Evolutionary conservation across 176 grass and related monocot species (phyloP).

Genomic region (Carex scoparia): DNA sequence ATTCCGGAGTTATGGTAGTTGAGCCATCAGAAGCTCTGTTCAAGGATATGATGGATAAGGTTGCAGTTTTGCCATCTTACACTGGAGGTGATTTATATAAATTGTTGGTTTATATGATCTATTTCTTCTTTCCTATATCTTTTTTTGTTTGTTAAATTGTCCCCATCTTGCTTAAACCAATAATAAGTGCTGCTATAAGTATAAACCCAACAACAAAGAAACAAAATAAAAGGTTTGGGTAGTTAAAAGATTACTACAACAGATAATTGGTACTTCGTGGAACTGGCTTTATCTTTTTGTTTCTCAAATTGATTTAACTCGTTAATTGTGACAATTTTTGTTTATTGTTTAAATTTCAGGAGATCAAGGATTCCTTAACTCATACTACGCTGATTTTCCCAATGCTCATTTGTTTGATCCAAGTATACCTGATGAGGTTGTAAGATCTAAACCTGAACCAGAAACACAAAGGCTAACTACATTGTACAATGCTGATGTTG

Average conservation of each 20-base stretch:
- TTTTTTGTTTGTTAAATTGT: background rate
- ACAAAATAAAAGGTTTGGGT: background rate
- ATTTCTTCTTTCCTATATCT: background rate
- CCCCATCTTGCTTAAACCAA: background rate
- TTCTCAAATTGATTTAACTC: background rate
- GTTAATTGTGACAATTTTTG: background rate
- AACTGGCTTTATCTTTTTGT: background rate
- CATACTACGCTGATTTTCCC: slow-evolving; percentile 90
- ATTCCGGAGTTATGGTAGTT: slow-evolving; percentile 95
- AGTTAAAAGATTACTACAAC: background rate
- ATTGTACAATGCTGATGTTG: slow-evolving; percentile 96
- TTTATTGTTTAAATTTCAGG: slow-evolving; percentile 18
- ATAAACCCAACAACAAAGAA: background rate
- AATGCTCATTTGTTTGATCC: slow-evolving; percentile 88
- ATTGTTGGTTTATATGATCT: background rate
- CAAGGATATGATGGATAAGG: slow-evolving; percentile 83
- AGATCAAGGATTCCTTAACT: slow-evolving; percentile 67
- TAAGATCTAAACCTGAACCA: slow-evolving; percentile 57
- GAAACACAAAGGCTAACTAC: slow-evolving; percentile 82
- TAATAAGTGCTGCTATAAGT: background rate
- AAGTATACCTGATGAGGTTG: slow-evolving; percentile 31
- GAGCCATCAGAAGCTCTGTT: slow-evolving; percentile 84
- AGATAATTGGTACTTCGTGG: background rate
- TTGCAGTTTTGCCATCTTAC: slow-evolving; percentile 68
- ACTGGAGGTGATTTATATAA: slow-evolving; percentile 57